Base-by-base conservation (phyloP, 495 filamentous ascomycete species). In the Talaromyces stipitatus region DNA sequence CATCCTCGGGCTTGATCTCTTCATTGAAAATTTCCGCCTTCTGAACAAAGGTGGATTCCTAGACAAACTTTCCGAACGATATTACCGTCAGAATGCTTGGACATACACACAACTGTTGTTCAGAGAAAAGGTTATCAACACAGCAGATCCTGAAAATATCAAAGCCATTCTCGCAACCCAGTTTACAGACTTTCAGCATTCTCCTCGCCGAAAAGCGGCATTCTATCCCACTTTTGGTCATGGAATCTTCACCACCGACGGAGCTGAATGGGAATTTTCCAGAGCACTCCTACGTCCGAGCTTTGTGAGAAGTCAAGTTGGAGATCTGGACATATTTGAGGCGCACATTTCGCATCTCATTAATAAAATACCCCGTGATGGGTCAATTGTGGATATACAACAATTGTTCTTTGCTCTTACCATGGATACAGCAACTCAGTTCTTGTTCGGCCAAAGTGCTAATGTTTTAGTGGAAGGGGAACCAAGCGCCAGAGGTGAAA, bases 221-320 rank as follows among this genome's bases (percentile, higher is more conserved):
- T 78, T 87, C 66, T 66, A 60, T 22, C 84, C 83, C 0, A 60
- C 90, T 2, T 64, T 90, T 0, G 88, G 88, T 10, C 64, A 80
- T 46, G 88, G 87, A 26, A 85, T 92, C 58, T 91, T 92, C 66
- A 85, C 83, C 2, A 72, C 76, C 3, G 82, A 89, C 62, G 89
- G 88, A 11, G 69, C 71, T 9, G 65, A 62, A 9, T 92, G 88
- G 89, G 78, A 82, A 58, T 77, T 83, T 53, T 85, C 84, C 5
- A 69, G 86, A 2, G 77, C 81, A 0, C 69, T 88, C 38, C 66
- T 90, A 4, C 73, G 85, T 3, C 87, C 87, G 0, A 82, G 82
- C 51, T 91, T 91, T 61, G 72, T 69, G 0, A 71, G 79, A 1
- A 72, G 81, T 8, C 83, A 85, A 61, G 73, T 89, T 26, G 77